Conservation (phyloP, 2,329 filamentous ascomycete species). For the Ophiostoma novo-ulmi region DNA sequence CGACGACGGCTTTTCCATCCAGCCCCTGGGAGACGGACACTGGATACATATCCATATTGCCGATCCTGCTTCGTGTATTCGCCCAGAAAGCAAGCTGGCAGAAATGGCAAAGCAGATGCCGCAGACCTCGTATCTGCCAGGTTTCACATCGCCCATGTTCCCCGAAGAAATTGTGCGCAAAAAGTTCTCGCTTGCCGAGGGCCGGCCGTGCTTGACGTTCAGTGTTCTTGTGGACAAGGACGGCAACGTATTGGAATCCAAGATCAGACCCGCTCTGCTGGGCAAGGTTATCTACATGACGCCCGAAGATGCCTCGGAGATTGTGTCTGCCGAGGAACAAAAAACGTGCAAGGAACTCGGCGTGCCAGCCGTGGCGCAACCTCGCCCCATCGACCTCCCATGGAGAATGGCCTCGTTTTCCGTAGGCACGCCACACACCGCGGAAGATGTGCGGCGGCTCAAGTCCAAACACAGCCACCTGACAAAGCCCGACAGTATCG, state of each 20-base stretch:
- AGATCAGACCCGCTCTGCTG: slow-evolving; percentile 51
- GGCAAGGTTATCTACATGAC: slow-evolving; percentile 51
- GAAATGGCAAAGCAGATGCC: slow-evolving; percentile 57
- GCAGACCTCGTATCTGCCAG: slow-evolving; percentile 56
- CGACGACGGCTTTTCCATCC: slow-evolving; percentile 73
- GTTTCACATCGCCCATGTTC: slow-evolving; percentile 56
- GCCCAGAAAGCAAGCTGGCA: slow-evolving; percentile 52
- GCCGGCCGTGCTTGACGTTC: slow-evolving; percentile 55
- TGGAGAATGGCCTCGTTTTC: slow-evolving; percentile 29
- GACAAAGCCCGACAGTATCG: slow-evolving; percentile 42
- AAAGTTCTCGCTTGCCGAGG: slow-evolving; percentile 50
- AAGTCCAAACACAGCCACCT: neutral
- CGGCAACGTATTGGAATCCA: slow-evolving; percentile 51
- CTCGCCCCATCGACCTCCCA: slow-evolving; percentile 19
- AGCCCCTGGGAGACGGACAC: slow-evolving; percentile 45
- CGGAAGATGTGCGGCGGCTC: neutral
- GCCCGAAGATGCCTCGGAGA: slow-evolving; percentile 44
- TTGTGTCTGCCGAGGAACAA: slow-evolving; percentile 32
- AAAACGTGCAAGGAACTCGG: slow-evolving; percentile 7
- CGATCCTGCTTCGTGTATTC: slow-evolving; percentile 68
- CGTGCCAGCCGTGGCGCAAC: slow-evolving; percentile 5
- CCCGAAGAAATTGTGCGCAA: slow-evolving; percentile 45
- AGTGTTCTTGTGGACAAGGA: slow-evolving; percentile 51
- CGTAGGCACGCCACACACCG: slow-evolving; percentile 34
- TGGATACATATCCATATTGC: slow-evolving; percentile 78